Conservation (phyloP, 2,329 filamentous ascomycete species). For the Phoma herbarum region DNA sequence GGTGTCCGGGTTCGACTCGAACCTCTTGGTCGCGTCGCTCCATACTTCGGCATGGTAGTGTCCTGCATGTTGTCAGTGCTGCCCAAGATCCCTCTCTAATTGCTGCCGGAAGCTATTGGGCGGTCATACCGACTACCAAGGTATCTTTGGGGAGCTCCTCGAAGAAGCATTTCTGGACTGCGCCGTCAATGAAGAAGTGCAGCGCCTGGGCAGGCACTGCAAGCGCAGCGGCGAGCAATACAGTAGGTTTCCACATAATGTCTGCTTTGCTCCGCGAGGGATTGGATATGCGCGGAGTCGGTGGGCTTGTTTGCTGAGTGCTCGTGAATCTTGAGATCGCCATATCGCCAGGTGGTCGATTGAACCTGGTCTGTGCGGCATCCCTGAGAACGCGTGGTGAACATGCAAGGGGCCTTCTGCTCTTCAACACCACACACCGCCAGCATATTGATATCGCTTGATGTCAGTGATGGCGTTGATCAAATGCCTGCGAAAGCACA, state of each 20-base stretch:
- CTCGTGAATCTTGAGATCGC: conserved; percentile 35
- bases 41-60: conserved; percentile 89
- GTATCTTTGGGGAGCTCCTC: conserved; percentile 98
- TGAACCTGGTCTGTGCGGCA: conserved; percentile 13
- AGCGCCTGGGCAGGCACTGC: conserved; percentile 77
- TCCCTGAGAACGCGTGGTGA: conserved; percentile 5
- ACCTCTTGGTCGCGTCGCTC: conserved; percentile 73
- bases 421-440: neutral
- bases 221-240: conserved; percentile 70
- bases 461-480: neutral
- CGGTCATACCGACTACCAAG: conserved; percentile 78
- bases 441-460: neutral
- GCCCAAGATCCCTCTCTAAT: neutral
- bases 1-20: conserved; percentile 76
- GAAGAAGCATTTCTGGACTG: conserved; percentile 91
- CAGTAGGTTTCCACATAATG: conserved; percentile 56
- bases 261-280: conserved; percentile 31
- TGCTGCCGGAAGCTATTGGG: neutral
- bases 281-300: conserved; percentile 31
- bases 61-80: conserved; percentile 57
- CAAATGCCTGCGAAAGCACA: too few relatives aligned
- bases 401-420: neutral
- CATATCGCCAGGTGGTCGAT: conserved; percentile 40
- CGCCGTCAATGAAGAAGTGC: conserved; percentile 94
- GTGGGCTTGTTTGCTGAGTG: conserved; percentile 30